Base-by-base conservation (phyloP, 768 basidiomycete species). In the Chiua virens region DNA sequence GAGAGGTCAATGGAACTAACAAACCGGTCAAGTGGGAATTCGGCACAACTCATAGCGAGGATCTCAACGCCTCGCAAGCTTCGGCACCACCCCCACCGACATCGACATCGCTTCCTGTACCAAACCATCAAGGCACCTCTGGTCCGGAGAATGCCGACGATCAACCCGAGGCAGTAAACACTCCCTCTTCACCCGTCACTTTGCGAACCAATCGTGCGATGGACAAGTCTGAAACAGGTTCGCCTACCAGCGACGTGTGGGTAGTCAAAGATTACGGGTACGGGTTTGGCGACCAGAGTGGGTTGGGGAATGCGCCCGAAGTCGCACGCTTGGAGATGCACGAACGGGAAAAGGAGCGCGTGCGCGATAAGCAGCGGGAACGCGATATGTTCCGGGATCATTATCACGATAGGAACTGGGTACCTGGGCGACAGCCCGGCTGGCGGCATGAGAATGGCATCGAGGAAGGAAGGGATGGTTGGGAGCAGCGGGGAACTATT, bases 231-330 rank as follows among this genome's bases (percentile, higher is more conserved):
- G 57, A 59, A 42, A 42, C 57, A 8, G 52, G 21, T 15, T 60
- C 63, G 10, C 42, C 57, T 18, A 38, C 54, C 9, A 69, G 68
- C 30, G 75, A 75, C 42, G 72, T 77, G 11, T 80, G 78, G 64
- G 75, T 76, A 49, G 85, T 86, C 39, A 78, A 74, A 53, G 76
- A 87, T 58, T 86, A 75, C 49, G 85, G 86, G 9, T 86, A 71
- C 59, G 84, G 85, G 5, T 86, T 86, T 54, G 85, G 85, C 1
- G 66, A 71, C 13, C 64, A 66, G 10, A 71, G 73, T 53, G 74
- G 72, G 5, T 56, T 55, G 4, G 73, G 72, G 4, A 71, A 73
- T 25, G 67, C 69, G 2, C 57, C 66, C 1, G 54, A 63, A 1
- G 51, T 67, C 9, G 50, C 57, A 5, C 70, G 66, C 21, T 59